phyloP scores from a whole-genome alignment of 768 basidiomycete genomes.

The Naganishia vaughanmartiniae region DNA sequence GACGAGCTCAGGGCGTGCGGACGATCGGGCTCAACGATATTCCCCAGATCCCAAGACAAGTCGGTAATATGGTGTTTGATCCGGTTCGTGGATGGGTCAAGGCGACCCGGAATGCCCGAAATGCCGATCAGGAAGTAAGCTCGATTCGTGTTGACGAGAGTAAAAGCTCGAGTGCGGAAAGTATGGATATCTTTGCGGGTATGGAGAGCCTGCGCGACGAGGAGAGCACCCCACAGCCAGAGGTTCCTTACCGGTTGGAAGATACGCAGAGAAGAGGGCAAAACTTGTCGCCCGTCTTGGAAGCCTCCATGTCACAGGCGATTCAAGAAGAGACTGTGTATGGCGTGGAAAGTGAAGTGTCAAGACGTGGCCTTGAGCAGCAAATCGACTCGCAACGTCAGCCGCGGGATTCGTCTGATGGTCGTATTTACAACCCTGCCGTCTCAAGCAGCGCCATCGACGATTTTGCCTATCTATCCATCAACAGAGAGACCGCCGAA shows the following conservation, averaged over 20 bases:
- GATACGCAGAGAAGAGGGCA: background rate
- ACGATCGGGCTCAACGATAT: conserved; percentile 79
- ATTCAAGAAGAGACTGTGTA: background rate
- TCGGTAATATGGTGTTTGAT: conserved; percentile 87
- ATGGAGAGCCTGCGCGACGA: conserved; percentile 81
- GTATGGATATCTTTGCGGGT: conserved; percentile 78
- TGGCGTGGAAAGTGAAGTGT: background rate
- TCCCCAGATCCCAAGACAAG: conserved; percentile 64
- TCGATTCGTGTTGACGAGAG: background rate
- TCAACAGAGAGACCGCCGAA: background rate
- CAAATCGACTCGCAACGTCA: background rate
- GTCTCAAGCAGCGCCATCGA: background rate
- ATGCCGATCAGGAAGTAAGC: conserved; percentile 5
- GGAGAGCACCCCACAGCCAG: conserved; percentile 14
- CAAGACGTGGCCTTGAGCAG: background rate
- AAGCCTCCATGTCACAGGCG: conserved; percentile 12
- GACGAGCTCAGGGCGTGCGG: conserved; percentile 53
- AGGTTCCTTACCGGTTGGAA: background rate
- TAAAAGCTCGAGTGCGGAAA: conserved; percentile 40
- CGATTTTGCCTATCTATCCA: background rate
- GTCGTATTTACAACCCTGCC: background rate
- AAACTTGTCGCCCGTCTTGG: conserved; percentile 2
- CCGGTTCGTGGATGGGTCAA: conserved; percentile 45
- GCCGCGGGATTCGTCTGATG: background rate
- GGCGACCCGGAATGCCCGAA: background rate